Conservation (phyloP, 2,329 filamentous ascomycete species). For the Pyrenochaeta sp. region DNA sequence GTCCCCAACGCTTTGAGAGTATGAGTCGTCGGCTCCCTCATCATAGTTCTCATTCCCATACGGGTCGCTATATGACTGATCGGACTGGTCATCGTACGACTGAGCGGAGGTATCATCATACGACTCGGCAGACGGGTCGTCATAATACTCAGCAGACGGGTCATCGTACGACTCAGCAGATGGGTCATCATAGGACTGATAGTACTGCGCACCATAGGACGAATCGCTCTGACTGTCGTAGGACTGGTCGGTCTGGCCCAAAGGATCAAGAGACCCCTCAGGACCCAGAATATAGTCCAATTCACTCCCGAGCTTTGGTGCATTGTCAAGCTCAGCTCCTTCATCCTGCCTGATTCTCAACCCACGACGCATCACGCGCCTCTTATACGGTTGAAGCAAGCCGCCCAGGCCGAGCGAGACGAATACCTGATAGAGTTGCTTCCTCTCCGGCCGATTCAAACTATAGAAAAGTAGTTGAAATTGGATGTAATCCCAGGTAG, state of each 20-base stretch:
- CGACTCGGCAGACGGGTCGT: no score
- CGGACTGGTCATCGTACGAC: neutral
- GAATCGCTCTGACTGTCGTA: neutral
- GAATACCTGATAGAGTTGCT: neutral
- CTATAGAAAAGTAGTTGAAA: neutral
- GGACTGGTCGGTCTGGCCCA: neutral
- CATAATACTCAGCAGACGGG: neutral
- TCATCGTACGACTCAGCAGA: neutral
- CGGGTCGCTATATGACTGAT: neutral
- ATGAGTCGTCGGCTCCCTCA: neutral
- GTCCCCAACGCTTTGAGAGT: neutral
- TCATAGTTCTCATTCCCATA: neutral
- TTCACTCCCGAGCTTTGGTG: neutral
- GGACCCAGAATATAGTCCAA: neutral
- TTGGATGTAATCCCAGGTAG: neutral
- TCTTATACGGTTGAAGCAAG: no score
- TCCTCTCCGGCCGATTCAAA: neutral
- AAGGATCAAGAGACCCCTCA: constrained; percentile 6
- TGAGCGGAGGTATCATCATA: neutral
- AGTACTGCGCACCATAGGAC: neutral
- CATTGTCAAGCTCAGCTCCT: constrained; percentile 7
- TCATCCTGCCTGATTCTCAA: constrained; percentile 4
- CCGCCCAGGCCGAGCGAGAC: neutral
- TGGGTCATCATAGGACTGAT: neutral
- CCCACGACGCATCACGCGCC: constrained; percentile 7